Conservation (phyloP, 129 eudicot genomes). For the Solidago caesia region DNA sequence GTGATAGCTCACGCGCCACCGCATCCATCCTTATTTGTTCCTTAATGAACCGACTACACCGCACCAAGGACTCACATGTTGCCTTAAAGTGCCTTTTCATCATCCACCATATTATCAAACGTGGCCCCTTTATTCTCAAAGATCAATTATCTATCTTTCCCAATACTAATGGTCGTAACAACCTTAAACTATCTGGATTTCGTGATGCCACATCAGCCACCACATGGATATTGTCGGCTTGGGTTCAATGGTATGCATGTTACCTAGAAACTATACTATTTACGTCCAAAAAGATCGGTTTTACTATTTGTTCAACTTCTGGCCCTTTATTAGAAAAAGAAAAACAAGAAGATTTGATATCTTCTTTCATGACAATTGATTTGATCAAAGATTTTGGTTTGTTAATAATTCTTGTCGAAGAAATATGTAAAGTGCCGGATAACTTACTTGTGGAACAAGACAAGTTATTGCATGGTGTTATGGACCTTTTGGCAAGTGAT, state of each 20-base stretch:
- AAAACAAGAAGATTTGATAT: conserved; percentile 37
- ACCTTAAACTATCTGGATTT: conserved; percentile 73
- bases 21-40: conserved; percentile 59
- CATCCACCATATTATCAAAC: conserved; percentile 66
- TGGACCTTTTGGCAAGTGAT: conserved; percentile 49
- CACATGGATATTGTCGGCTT: conserved; percentile 65
- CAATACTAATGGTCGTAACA: conserved; percentile 56
- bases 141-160: conserved; percentile 71
- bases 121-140: conserved; percentile 77
- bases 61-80: conserved; percentile 56
- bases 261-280: conserved; percentile 65
- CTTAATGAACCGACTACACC: conserved; percentile 75
- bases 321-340: conserved; percentile 28
- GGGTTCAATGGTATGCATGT: conserved; percentile 74
- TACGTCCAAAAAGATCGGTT: conserved; percentile 47
- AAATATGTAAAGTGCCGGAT: conserved; percentile 62
- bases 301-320: conserved; percentile 37
- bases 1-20: conserved; percentile 80
- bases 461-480: conserved; percentile 41
- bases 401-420: conserved; percentile 45
- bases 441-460: conserved; percentile 31
- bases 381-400: conserved; percentile 48
- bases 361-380: conserved; percentile 41
- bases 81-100: conserved; percentile 71
- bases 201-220: conserved; percentile 58